phyloP scores from a whole-genome alignment of 805 yeast genomes.

The Candida dendrica region DNA sequence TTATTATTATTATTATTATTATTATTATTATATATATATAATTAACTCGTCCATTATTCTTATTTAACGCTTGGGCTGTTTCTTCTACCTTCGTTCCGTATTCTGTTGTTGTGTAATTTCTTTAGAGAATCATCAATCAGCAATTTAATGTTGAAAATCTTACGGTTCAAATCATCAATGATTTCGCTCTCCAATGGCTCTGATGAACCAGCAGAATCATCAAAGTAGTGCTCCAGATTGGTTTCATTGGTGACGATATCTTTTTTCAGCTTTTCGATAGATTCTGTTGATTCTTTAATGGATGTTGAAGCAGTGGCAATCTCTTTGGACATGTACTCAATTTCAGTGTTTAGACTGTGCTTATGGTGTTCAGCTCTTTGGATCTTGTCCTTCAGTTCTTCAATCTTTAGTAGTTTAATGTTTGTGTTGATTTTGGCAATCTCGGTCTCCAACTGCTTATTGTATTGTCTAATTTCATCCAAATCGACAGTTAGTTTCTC shows the following conservation, averaged over 20 bases:
- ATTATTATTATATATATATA: no score
- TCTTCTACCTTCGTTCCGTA: constrained; percentile 12
- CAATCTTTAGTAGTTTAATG: constrained; percentile 22
- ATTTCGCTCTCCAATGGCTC: constrained; percentile 2
- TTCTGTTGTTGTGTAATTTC: constrained; percentile 12
- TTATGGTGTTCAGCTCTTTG: constrained; percentile 34
- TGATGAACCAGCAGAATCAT: constrained; percentile 3
- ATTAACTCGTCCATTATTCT: not conserved
- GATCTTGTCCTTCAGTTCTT: constrained; percentile 40
- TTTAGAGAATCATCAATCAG: constrained; percentile 15
- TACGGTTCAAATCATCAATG: constrained; percentile 7
- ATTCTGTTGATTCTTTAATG: constrained; percentile 33
- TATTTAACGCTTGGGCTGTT: constrained; percentile 12
- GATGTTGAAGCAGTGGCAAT: constrained; percentile 45
- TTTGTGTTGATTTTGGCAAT: constrained; percentile 20
- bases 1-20: no score
- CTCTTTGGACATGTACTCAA: constrained; percentile 56
- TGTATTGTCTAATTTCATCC: constrained; percentile 16
- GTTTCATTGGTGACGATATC: constrained; percentile 7
- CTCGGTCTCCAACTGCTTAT: constrained; percentile 22
- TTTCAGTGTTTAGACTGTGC: constrained; percentile 48
- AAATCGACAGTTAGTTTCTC: constrained; percentile 20
- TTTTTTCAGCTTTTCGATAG: constrained; percentile 17
- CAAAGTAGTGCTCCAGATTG: constrained; percentile 12
- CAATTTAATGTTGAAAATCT: constrained; percentile 5